Evolutionary conservation across 2,329 filamentous ascomycete species (phyloP), one percentile per base, ranked within the genome.

Genomic region (Colletotrichum sp.): DNA sequence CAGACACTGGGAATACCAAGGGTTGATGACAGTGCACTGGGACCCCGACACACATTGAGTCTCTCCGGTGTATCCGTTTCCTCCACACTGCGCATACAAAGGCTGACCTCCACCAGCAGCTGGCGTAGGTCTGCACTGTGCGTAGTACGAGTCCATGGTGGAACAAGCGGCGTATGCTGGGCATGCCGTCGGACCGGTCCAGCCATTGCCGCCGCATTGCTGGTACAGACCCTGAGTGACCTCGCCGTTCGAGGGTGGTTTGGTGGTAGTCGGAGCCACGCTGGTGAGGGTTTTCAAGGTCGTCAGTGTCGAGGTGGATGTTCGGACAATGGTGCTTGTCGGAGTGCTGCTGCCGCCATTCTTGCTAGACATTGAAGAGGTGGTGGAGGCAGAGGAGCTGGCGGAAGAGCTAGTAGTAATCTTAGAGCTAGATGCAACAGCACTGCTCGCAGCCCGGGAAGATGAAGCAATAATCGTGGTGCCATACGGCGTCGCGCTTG

Each of bases 401-500:
- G 32, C 34, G 5, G n/a, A 25, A 11, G 11, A n/a, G 25, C 25
- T 28, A 15, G 13, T 6, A 11, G 22, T 19, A 2, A 16, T 25
- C 25, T 25, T 3, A 13, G 44, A 57, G 59, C 27, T 65, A 9
- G 71, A 59, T 0, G 1, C 8, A n/a, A 2, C 12, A 11, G 13
- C 28, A 28, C 57, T 70, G 55, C 27, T 70, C 2, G 25, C 13
- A 16, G 32, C n/a, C 0, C 32, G n/a, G 8, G 27, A 9, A 4
- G 64, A 57, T 12, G 70, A 55, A 16, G 19, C 22, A 5, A 25
- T 9, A 5, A 25, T 3, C 4, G 63, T 74, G 2, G 64, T 65
- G 28, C 73, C 73, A 12, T 70, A 73, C 16, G 75, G 72, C 13
- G 78, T 79, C 22, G 77, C 76, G 34, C 64, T 75, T 11, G 74